Evolutionary conservation across 2,329 filamentous ascomycete genomes (phyloP).

Genomic region (Lachnellula willkommii): DNA sequence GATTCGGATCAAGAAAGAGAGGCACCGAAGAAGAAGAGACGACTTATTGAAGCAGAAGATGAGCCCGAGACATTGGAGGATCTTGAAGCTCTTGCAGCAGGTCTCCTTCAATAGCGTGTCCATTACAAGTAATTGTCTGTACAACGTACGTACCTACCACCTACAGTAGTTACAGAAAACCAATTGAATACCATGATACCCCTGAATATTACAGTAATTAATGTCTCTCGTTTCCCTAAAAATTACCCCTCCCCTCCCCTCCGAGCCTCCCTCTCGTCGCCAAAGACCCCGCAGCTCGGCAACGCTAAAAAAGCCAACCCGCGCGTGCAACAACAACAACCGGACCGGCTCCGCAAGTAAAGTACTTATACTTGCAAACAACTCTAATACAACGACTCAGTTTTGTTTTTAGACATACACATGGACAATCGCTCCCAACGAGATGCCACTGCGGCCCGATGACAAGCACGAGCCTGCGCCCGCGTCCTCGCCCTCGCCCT

Average conservation of each 20-base stretch:
- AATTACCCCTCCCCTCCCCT: too few species aligned
- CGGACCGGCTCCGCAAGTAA: neutral
- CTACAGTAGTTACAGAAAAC: slow-evolving; percentile 7
- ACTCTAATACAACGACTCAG: neutral
- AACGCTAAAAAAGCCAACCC: slow-evolving; percentile 6
- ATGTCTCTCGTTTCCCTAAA: neutral
- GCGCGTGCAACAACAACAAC: slow-evolving; percentile 11
- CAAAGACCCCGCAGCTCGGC: slow-evolving; percentile 11
- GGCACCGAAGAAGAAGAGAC: slow-evolving; percentile 43
- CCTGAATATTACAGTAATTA: neutral
- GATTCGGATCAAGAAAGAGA: slow-evolving; percentile 47
- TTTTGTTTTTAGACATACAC: slow-evolving; percentile 9
- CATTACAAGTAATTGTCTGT: neutral
- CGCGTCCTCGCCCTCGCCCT: neutral
- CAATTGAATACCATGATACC: slow-evolving; percentile 14
- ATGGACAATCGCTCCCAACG: slow-evolving; percentile 23
- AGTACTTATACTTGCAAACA: neutral
- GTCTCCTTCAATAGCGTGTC: slow-evolving; percentile 50
- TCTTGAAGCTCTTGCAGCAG: slow-evolving; percentile 69
- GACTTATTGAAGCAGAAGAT: slow-evolving; percentile 56
- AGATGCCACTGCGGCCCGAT: slow-evolving; percentile 26
- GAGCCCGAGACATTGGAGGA: slow-evolving; percentile 77
- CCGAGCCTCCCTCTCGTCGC: neutral
- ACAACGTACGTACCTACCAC: too few species aligned
- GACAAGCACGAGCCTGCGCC: slow-evolving; percentile 8